phyloP scores from a whole-genome alignment of 192 early-diverging fungal species.

The Backusella circina region DNA sequence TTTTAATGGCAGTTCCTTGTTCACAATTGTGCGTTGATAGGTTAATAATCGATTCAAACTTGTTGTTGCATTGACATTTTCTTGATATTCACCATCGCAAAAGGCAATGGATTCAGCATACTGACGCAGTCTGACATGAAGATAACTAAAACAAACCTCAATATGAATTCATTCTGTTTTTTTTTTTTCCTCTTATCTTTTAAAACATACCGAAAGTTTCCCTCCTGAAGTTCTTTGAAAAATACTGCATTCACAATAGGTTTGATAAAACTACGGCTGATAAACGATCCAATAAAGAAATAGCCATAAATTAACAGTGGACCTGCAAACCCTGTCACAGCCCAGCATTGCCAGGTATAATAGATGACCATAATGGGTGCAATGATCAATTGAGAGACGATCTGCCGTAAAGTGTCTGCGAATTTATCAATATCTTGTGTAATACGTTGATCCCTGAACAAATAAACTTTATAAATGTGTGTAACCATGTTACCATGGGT shows the following conservation, averaged over 20 bases:
- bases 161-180: neutral
- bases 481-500: neutral
- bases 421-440: conserved; percentile 89
- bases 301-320: conserved; percentile 71
- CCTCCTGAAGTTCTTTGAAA: conserved; percentile 74
- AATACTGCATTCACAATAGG: conserved; percentile 77
- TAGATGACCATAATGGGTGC: conserved; percentile 72
- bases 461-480: conserved; percentile 14
- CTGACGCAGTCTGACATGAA: conserved; percentile 67
- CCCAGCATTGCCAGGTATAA: conserved; percentile 74
- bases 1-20: conserved; percentile 44
- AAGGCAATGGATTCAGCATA: conserved; percentile 83
- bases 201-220: conserved; percentile 68
- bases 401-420: conserved; percentile 51
- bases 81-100: conserved; percentile 68
- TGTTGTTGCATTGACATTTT: conserved; percentile 49
- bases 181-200: neutral
- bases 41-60: conserved; percentile 53
- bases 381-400: conserved; percentile 62
- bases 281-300: conserved; percentile 59
- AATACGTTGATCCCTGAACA: conserved; percentile 75
- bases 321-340: conserved; percentile 60
- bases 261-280: conserved; percentile 63
- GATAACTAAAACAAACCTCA: conserved; percentile 36
- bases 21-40: conserved; percentile 55